Evolutionary conservation across 2,329 filamentous ascomycete species (phyloP).

Genomic region (Davidsoniella virescens): DNA sequence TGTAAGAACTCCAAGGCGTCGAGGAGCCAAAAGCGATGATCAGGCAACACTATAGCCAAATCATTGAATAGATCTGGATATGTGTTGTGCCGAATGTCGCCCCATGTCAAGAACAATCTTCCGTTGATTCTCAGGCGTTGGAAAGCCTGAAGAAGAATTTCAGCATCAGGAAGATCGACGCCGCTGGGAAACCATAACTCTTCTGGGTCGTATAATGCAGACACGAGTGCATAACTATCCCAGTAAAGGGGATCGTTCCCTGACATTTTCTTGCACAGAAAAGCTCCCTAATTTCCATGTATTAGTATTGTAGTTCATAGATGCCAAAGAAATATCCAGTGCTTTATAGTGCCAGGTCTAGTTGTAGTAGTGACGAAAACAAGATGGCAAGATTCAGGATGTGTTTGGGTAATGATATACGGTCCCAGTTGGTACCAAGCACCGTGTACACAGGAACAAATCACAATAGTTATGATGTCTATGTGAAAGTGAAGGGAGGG

Average conservation of each 20-base stretch:
- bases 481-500: too few species aligned
- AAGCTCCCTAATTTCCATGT: too few species aligned
- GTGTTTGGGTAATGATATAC: too few species aligned
- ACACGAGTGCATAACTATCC: conserved; percentile 50
- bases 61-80: conserved; percentile 34
- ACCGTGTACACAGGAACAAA: too few species aligned
- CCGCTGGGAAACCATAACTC: conserved; percentile 30
- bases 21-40: conserved; percentile 24
- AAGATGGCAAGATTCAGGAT: too few species aligned
- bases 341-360: too few species aligned
- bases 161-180: conserved; percentile 16
- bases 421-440: too few species aligned
- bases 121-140: conserved; percentile 50
- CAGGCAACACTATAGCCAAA: conserved; percentile 39
- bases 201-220: conserved; percentile 42
- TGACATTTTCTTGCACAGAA: too few species aligned
- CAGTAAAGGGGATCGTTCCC: conserved; percentile 56
- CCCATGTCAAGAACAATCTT: conserved; percentile 40
- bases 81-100: conserved; percentile 27
- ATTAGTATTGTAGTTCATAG: too few species aligned
- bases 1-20: conserved; percentile 13
- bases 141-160: conserved; percentile 36
- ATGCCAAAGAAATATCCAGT: too few species aligned
- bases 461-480: too few species aligned
- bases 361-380: too few species aligned